These are phyloP conservation scores for Skeletonema grethae DNA, from an alignment of 108 stramenopile genomes.

Conservation along the genomic window DNA sequence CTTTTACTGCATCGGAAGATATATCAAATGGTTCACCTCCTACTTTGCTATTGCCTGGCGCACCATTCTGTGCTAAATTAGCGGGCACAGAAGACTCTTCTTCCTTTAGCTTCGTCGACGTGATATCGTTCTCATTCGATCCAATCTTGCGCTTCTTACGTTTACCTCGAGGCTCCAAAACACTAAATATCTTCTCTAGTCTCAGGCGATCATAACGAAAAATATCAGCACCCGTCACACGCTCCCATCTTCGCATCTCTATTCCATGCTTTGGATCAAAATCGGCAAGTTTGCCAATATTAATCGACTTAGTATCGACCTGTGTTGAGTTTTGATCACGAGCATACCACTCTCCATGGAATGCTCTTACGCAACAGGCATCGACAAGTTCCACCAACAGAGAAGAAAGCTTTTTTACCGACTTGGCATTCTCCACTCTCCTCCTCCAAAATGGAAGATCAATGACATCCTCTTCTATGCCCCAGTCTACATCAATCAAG, in stretches of 20 bases:
- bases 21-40: neutral
- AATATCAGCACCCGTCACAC: slow-evolving; percentile 1
- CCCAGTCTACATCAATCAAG: slow-evolving; percentile 66
- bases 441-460: slow-evolving; percentile 44
- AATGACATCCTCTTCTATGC: slow-evolving; percentile 22
- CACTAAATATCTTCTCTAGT: neutral
- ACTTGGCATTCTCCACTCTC: slow-evolving; percentile 48
- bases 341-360: slow-evolving; percentile 59
- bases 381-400: slow-evolving; percentile 67
- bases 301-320: slow-evolving; percentile 7
- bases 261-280: neutral
- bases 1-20: neutral
- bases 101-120: neutral
- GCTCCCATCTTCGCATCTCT: slow-evolving; percentile 3
- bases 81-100: neutral
- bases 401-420: slow-evolving; percentile 42
- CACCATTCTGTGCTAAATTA: neutral
- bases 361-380: slow-evolving; percentile 56
- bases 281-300: slow-evolving; percentile 6
- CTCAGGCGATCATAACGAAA: neutral
- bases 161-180: neutral
- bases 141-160: slow-evolving; percentile 1
- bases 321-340: slow-evolving; percentile 21
- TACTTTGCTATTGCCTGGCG: neutral
- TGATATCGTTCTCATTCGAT: neutral